These are phyloP conservation scores for Colletotrichum sp. DNA, from an alignment of 2,329 filamentous ascomycete genomes.

Conservation along the genomic window DNA sequence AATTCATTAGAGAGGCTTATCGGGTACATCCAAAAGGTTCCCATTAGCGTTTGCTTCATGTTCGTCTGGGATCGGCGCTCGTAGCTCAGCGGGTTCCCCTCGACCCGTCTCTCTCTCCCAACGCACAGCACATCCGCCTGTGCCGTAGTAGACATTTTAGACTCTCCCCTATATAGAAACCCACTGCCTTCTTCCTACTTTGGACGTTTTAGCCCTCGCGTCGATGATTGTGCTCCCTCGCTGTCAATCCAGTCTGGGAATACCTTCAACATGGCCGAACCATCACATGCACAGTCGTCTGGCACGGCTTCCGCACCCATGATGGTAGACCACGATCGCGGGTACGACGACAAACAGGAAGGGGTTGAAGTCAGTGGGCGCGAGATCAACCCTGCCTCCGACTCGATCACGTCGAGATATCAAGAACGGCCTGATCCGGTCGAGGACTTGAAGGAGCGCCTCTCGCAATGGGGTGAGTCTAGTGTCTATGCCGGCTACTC, in stretches of 20 bases:
- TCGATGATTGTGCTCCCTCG: conserved; percentile 15
- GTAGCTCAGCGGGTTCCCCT: conserved; percentile 12
- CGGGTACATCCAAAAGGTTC: conserved; percentile 1
- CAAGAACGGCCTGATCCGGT: conserved; percentile 24
- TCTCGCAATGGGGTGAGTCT: conserved; percentile 47
- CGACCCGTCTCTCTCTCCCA: background rate
- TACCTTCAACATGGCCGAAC: conserved; percentile 33
- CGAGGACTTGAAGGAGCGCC: conserved; percentile 38
- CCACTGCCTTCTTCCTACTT: conserved; percentile 14
- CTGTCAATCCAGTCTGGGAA: conserved; percentile 13
- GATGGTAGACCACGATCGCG: conserved; percentile 29
- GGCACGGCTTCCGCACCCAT: conserved; percentile 28
- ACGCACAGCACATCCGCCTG: background rate
- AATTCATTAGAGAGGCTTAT: background rate
- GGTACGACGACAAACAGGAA: conserved; percentile 29
- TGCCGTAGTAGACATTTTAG: conserved; percentile 11
- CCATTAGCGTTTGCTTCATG: conserved; percentile 23
- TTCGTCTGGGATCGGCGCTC: conserved; percentile 22
- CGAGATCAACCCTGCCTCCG: conserved; percentile 28
- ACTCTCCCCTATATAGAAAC: conserved; percentile 24
- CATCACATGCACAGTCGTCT: conserved; percentile 34
- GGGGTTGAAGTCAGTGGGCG: conserved; percentile 33
- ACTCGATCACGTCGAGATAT: conserved; percentile 20
- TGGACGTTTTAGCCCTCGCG: background rate
- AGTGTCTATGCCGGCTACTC: conserved; percentile 37